A percentile compares a stretch with the other conserved stretches of the same genome.
These are phyloP conservation scores for Backusella psychrophila DNA, from an alignment of 192 early-diverging fungal genomes.

Conservation along the genomic window DNA sequence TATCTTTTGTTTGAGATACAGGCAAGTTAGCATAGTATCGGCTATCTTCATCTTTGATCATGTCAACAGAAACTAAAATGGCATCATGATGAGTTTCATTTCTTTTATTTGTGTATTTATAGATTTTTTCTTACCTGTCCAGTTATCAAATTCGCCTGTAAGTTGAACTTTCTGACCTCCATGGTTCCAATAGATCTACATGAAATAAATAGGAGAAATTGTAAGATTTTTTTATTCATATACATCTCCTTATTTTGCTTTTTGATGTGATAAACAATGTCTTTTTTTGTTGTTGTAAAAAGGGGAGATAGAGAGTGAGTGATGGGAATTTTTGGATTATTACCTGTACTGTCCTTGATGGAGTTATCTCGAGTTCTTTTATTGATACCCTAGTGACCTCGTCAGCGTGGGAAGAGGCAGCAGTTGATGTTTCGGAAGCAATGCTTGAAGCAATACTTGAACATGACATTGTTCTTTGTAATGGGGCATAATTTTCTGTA, in stretches of 20 bases:
- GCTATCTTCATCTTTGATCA: background rate
- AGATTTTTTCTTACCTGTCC: slow-evolving; percentile 26
- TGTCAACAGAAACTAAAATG: background rate
- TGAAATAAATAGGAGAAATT: background rate
- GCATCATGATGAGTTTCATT: background rate
- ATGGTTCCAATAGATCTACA: slow-evolving; percentile 36
- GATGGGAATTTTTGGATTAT: background rate
- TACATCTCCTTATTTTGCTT: background rate
- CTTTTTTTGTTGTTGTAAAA: background rate
- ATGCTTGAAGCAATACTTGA: background rate
- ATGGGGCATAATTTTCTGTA: background rate
- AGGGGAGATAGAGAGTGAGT: background rate
- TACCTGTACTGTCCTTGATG: slow-evolving; percentile 2
- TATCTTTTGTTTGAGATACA: slow-evolving; percentile 19
- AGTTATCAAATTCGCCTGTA: slow-evolving; percentile 39
- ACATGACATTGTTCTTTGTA: background rate
- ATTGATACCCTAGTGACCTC: background rate
- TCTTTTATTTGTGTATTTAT: background rate
- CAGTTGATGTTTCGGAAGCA: slow-evolving; percentile 1
- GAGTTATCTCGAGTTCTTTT: background rate
- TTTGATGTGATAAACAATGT: background rate
- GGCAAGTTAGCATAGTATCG: slow-evolving; percentile 11
- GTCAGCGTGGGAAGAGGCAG: background rate
- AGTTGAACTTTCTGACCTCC: slow-evolving; percentile 35
- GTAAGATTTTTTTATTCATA: background rate